phyloP scores from a whole-genome alignment of 1,139 yeast genomes.

The Meyerozyma smithsonii region DNA sequence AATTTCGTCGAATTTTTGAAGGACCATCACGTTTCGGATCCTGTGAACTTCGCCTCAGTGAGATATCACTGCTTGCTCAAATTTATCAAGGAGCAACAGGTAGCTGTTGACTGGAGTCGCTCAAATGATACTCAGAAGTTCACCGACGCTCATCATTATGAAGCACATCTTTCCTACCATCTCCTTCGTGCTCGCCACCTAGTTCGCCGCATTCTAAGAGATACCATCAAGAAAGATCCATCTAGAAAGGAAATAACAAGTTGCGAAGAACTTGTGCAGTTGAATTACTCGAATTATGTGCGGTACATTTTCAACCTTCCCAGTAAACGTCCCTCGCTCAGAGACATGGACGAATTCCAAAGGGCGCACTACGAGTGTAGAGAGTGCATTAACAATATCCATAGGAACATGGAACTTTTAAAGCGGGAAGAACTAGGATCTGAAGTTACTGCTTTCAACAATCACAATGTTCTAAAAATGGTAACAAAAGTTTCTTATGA shows the following conservation, averaged over 20 bases:
- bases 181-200: constrained; percentile 25
- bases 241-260: constrained; percentile 9
- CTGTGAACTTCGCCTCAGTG: constrained; percentile 39
- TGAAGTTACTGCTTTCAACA: constrained; percentile 13
- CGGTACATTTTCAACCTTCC: constrained; percentile 35
- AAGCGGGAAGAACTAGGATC: constrained; percentile 31
- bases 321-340: constrained; percentile 9
- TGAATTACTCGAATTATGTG: constrained; percentile 36
- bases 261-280: constrained; percentile 37
- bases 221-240: constrained; percentile 1
- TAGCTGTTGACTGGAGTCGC: constrained; percentile 1
- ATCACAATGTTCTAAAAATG: constrained; percentile 24
- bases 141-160: constrained; percentile 23
- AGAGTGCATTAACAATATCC: constrained; percentile 21
- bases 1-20: constrained; percentile 30
- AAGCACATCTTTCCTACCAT: constrained; percentile 30
- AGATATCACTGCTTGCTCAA: constrained; percentile 34
- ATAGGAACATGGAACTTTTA: constrained; percentile 22
- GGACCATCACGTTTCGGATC: constrained; percentile 34
- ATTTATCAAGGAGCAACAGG: constrained; percentile 21
- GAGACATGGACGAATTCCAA: constrained; percentile 18
- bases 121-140: constrained; percentile 6
- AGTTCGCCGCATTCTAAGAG: constrained; percentile 23
- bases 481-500: constrained; percentile 39
- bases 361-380: constrained; percentile 28